phyloP scores from a whole-genome alignment of 2,329 filamentous ascomycete species.

The Fusarium verticillioides region DNA sequence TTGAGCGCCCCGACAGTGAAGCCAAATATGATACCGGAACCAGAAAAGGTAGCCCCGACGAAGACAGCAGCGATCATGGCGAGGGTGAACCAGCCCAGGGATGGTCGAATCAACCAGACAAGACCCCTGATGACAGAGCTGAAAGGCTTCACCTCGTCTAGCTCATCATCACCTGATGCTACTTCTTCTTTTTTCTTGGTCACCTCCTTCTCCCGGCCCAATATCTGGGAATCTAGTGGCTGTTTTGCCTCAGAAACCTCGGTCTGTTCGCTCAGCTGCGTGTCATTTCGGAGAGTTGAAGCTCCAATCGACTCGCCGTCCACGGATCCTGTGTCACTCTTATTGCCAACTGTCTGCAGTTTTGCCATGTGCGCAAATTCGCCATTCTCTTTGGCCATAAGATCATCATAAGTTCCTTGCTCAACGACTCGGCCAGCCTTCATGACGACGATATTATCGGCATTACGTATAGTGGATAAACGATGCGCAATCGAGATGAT shows the following conservation, averaged over 20 bases:
- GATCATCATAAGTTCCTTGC: conserved; percentile 69
- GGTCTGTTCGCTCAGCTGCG: conserved; percentile 13
- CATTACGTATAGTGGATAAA: conserved; percentile 69
- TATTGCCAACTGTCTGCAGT: conserved; percentile 52
- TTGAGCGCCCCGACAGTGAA: conserved; percentile 57
- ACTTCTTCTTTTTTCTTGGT: conserved; percentile 35
- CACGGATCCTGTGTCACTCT: conserved; percentile 43
- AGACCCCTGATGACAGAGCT: conserved; percentile 52
- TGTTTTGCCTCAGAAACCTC: conserved; percentile 18
- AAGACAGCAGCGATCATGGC: conserved; percentile 58
- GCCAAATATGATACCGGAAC: conserved; percentile 63
- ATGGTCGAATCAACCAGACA: conserved; percentile 52
- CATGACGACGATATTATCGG: conserved; percentile 76
- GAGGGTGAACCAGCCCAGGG: conserved; percentile 52
- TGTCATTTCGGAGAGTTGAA: conserved; percentile 26
- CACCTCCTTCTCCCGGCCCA: neutral
- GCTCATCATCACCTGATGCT: conserved; percentile 47
- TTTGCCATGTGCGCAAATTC: conserved; percentile 65
- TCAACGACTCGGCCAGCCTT: conserved; percentile 69
- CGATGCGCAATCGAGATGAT: conserved; percentile 74
- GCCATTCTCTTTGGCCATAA: conserved; percentile 61
- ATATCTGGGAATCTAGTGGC: neutral
- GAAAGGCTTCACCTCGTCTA: conserved; percentile 53
- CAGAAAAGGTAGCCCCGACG: conserved; percentile 64
- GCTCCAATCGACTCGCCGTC: conserved; percentile 38